These are phyloP conservation scores for Sarcocystis neurona DNA, from an alignment of 169 alveolate genomes.

Conservation along the genomic window DNA sequence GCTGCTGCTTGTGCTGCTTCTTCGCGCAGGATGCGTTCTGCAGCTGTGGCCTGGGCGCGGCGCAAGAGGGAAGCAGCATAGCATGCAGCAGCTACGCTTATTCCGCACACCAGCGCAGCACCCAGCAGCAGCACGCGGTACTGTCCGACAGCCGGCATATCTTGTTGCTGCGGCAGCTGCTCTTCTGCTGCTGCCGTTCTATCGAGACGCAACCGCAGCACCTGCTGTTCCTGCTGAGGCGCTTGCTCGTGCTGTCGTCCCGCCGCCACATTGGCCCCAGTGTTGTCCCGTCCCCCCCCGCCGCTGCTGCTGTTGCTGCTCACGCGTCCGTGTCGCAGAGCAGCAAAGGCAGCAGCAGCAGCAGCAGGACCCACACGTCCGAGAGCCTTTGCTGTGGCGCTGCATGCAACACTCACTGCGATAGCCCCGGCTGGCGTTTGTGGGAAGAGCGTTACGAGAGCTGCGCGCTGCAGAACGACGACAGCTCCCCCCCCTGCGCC, in stretches of 20 bases:
- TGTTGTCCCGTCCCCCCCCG: background rate
- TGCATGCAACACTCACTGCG: conserved; percentile 25
- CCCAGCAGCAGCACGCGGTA: conserved; percentile 8
- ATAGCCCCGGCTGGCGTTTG: background rate
- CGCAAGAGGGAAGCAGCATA: background rate
- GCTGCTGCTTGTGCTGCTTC: background rate
- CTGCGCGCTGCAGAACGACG: conserved; percentile 29
- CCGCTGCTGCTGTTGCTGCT: background rate
- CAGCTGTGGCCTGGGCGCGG: no score
- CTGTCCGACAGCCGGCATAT: background rate
- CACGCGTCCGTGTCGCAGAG: background rate
- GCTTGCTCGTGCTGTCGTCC: background rate
- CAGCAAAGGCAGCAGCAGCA: background rate
- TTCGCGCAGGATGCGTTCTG: background rate
- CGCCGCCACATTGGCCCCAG: background rate
- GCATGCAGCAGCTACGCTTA: conserved; percentile 1
- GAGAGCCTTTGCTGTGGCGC: conserved; percentile 2
- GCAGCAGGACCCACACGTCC: conserved; percentile 2
- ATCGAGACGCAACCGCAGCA: background rate
- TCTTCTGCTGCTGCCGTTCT: background rate
- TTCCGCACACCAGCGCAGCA: background rate
- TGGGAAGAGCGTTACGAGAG: background rate
- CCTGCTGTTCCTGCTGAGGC: background rate
- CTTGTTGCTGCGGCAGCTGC: background rate
- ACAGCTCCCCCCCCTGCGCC: conserved; percentile 31